These are phyloP conservation scores for Takashimella koratensis DNA, from an alignment of 1,284 basidiomycete genomes.

Conservation along the genomic window DNA sequence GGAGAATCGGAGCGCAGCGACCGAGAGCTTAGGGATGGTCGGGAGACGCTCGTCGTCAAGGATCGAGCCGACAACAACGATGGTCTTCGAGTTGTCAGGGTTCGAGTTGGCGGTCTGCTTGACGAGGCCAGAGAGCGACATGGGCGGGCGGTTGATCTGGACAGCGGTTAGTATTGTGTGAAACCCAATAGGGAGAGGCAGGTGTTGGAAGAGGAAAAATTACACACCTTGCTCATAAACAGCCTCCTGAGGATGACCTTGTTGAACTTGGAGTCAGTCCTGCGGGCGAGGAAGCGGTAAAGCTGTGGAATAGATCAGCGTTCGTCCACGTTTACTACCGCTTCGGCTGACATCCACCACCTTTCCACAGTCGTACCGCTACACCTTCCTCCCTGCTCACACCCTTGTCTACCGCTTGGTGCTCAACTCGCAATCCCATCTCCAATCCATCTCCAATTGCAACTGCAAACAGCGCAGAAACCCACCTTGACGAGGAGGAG, in stretches of 20 bases:
- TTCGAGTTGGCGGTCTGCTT: constrained; percentile 70
- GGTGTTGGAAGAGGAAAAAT: not conserved
- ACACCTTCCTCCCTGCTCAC: no score
- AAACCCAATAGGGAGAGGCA: no score
- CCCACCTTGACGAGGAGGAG: constrained; percentile 94
- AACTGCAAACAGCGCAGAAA: no score
- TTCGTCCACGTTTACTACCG: not conserved
- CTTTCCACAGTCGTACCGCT: no score
- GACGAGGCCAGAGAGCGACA: constrained; percentile 86
- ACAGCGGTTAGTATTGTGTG: not conserved
- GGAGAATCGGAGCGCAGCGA: constrained; percentile 96
- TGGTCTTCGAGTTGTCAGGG: constrained; percentile 69
- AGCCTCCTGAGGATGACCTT: constrained; percentile 95
- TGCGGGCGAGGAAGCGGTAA: constrained; percentile 97
- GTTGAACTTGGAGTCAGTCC: constrained; percentile 96
- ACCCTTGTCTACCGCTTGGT: no score
- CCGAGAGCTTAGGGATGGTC: constrained; percentile 83
- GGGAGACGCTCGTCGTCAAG: constrained; percentile 93
- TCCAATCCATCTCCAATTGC: no score
- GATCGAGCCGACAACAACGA: constrained; percentile 87
- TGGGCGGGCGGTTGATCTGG: constrained; percentile 90
- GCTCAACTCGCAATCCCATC: no score
- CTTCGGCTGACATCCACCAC: no score
- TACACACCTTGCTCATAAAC: constrained; percentile 68
- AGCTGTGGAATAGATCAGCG: constrained; percentile 62